A percentile compares a stretch with the other conserved stretches of the same genome.
Conservation (phyloP, 768 basidiomycete genomes). For the Trametes cingulata region DNA sequence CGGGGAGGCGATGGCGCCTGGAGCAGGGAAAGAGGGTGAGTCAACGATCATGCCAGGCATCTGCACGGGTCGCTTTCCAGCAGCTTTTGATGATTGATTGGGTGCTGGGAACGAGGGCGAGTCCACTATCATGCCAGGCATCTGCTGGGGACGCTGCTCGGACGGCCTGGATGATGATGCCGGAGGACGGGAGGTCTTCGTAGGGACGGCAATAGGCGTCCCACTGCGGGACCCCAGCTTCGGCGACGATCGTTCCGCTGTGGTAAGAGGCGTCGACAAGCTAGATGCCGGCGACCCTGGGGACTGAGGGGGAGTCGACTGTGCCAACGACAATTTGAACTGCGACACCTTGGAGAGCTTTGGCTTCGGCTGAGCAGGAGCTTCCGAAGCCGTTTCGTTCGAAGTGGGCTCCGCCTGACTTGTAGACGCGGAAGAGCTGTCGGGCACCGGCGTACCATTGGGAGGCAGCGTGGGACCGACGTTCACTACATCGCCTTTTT, state of each 20-base stretch:
- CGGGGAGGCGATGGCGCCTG: conserved; percentile 13
- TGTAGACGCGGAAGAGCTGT: not conserved
- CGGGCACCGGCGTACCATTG: not conserved
- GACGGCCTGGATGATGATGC: not conserved
- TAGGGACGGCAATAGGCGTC: conserved; percentile 19
- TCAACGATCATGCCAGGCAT: conserved; percentile 31
- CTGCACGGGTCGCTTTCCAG: conserved; percentile 6
- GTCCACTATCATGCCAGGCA: not conserved
- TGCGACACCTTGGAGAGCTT: conserved; percentile 25
- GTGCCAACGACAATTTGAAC: conserved; percentile 26
- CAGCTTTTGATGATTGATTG: not conserved
- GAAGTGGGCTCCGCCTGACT: conserved; percentile 9
- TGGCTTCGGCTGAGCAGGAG: not conserved
- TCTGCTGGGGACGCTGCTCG: not conserved
- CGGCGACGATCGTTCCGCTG: conserved; percentile 25
- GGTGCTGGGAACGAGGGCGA: not conserved
- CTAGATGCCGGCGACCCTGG: conserved; percentile 2
- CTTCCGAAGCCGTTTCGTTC: conserved; percentile 1
- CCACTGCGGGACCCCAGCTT: conserved; percentile 20
- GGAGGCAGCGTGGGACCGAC: conserved; percentile 26
- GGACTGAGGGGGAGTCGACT: conserved; percentile 5
- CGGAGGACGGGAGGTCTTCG: conserved; percentile 11
- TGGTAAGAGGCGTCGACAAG: conserved; percentile 22
- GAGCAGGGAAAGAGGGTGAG: conserved; percentile 28
- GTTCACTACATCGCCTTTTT: conserved; percentile 34